These are phyloP conservation scores for Yamadazyma sp. DNA, from an alignment of 1,139 yeast genomes.

Conservation along the genomic window DNA sequence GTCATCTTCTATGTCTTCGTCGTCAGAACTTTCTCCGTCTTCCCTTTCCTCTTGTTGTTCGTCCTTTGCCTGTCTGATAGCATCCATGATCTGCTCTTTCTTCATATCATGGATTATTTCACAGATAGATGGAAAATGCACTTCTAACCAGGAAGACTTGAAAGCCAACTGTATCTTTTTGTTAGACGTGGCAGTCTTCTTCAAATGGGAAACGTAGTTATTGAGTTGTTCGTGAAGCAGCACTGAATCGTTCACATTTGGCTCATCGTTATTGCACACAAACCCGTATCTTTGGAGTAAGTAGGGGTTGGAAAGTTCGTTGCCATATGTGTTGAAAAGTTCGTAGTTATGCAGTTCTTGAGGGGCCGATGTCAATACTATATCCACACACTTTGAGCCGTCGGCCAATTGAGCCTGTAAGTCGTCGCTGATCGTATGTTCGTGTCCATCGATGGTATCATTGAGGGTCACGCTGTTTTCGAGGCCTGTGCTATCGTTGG, in stretches of 20 bases:
- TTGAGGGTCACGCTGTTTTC: conserved; percentile 19
- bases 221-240: conserved; percentile 56
- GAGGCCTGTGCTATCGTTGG: conserved; percentile 25
- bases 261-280: conserved; percentile 31
- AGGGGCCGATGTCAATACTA: conserved; percentile 44
- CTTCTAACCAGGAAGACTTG: conserved; percentile 66
- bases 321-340: conserved; percentile 78
- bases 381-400: conserved; percentile 55
- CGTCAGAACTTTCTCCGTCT: conserved; percentile 18
- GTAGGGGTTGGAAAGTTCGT: conserved; percentile 59
- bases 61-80: conserved; percentile 6
- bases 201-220: conserved; percentile 35
- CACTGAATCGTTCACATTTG: conserved; percentile 58
- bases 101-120: conserved; percentile 23
- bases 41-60: conserved; percentile 18
- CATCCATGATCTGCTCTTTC: conserved; percentile 2
- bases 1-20: conserved; percentile 20
- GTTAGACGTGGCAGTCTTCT: conserved; percentile 18
- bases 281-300: conserved; percentile 78
- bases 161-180: conserved; percentile 35
- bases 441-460: conserved; percentile 22
- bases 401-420: conserved; percentile 27
- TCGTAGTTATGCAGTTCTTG: conserved; percentile 46
- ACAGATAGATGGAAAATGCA: conserved; percentile 44
- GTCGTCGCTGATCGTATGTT: conserved; percentile 4